A percentile compares a stretch with the other conserved stretches of the same genome.
phyloP scores from a whole-genome alignment of 441 rosid genomes.

The Pelargonium fulgidum region DNA sequence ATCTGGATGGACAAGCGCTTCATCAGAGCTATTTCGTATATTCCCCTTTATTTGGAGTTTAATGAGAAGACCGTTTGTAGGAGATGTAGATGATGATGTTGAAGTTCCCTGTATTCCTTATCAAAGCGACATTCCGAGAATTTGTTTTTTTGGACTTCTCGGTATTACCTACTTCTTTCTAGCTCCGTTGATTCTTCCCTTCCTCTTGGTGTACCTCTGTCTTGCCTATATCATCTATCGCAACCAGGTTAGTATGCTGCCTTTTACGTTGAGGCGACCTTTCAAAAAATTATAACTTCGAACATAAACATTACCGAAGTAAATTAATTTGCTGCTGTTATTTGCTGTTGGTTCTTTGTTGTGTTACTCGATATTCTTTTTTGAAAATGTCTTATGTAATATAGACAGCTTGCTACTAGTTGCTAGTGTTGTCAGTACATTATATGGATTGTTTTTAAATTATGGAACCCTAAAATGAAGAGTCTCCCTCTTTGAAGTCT shows the following conservation, averaged over 20 bases:
- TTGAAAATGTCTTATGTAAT: too few species aligned
- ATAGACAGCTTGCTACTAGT: too few species aligned
- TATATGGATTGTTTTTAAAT: too few species aligned
- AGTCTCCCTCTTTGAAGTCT: too few species aligned
- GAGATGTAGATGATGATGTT: constrained; percentile 38
- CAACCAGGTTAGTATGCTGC: constrained; percentile 56
- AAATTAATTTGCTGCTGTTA: too few species aligned
- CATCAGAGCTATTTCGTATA: constrained; percentile 80
- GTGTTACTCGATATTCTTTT: too few species aligned
- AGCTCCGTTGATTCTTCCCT: constrained; percentile 90
- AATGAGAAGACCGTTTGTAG: constrained; percentile 43
- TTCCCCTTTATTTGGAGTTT: constrained; percentile 58
- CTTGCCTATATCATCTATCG: constrained; percentile 76
- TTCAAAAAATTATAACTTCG: not conserved
- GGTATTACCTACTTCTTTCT: constrained; percentile 93
- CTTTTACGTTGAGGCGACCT: constrained; percentile 3
- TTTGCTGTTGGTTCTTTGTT: too few species aligned
- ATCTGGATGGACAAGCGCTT: constrained; percentile 92
- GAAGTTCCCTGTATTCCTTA: constrained; percentile 69
- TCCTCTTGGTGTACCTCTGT: constrained; percentile 72
- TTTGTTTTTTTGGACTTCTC: constrained; percentile 82
- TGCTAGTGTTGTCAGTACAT: too few species aligned
- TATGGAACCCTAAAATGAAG: too few species aligned
- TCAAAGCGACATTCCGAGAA: constrained; percentile 75
- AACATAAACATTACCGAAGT: too few species aligned